Evolutionary conservation across 345 rosid genomes (phyloP), one percentile per base, ranked within the genome.

Genomic region (Boechera retrofracta): DNA sequence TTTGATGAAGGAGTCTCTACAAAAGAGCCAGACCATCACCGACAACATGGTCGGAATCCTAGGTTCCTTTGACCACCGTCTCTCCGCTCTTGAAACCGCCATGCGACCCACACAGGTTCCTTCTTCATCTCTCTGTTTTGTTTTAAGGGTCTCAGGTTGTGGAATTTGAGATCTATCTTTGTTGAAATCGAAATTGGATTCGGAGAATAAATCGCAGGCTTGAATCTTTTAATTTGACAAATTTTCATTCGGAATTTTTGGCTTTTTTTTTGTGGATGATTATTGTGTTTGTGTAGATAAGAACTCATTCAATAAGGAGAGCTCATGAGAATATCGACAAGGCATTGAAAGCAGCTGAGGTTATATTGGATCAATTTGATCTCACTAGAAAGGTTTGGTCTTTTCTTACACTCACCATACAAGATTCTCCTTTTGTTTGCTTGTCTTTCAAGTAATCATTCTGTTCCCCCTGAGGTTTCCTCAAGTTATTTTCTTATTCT

Each of bases 1-100:
- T 18, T 74, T 85, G 42, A 83, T 89, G 48, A 85, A 89, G 35
- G 96, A 87, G 35, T 88, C 98, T 44, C 75, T 92, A 62, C 90
- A 85, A 7, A 92, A 86, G 82, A 95, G 97, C 84, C 99, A 95
- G 71, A 87, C 90, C 78, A 86, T 88, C 44, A 90, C 99, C 71
- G 97, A 92, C 75, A 87, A 67, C 79, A 92, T 95, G 98, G 97
- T 92, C 75, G 73, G 90, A 73, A 95, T 92, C 81, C 94, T 95
- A 69, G 96, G 98, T 39, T 95, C 99, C 52, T 95, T 92, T 82
- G 98, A 95, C 67, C 88, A 89, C 85, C 98, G 99, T 26, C 99
- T 95, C 84, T 92, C 99, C 29, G 91, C 97, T 69, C 96, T 95
- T 49, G 98, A 95, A 75, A 92, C 99, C 71, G 99, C 98, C 82